Evolutionary conservation across 768 basidiomycete genomes (phyloP), one percentile per base, ranked within the genome.

Genomic region (Collybia nuda): DNA sequence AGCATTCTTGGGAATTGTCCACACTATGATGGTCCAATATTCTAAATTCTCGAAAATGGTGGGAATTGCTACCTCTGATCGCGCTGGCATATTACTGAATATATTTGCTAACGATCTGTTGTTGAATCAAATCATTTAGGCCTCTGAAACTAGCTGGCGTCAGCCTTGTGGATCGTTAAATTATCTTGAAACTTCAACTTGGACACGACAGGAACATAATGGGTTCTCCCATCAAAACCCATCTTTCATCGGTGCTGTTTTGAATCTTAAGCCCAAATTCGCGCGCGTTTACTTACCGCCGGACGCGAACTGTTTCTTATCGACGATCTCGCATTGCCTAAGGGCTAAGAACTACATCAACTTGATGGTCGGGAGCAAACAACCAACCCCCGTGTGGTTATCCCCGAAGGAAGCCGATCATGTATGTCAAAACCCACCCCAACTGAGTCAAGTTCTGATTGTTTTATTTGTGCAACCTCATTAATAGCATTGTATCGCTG

Each of bases 221-320:
- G 92, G 92, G 11, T 95, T 90, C 70, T 90, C 89, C 14, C 91
- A 93, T 60, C 90, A 94, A 64, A 88, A 90, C 57, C 89, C 90
- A 2, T 68, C 85, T 2, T 90, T 96, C 65, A 93, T 96, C 57
- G 86, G 89, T 18, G 86, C 88, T 0, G 79, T 97, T n/a, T 78
- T 95, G 50, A 81, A 84, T 58, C 70, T 95, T 54, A 93, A 93
- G 58, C 75, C 85, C 12, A 67, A 67, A 32, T 73, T 83, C 51
- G 86, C 86, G 0, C 80, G 91, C 2, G 88, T 93, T 3, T 93
- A 92, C 62, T 75, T 93, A 19, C 90, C 92, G 0, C 90, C 93
- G n/a, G 93, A 96, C 59, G 88, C 90, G 11, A 94, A 95, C 64
- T 88, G 88, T 60, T 84, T 88, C 71, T 70, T 94, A 54, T 88